Evolutionary conservation across 2,329 filamentous ascomycete species (phyloP), one percentile per base, ranked within the genome.

Genomic region (Paecilomyces fulvus): DNA sequence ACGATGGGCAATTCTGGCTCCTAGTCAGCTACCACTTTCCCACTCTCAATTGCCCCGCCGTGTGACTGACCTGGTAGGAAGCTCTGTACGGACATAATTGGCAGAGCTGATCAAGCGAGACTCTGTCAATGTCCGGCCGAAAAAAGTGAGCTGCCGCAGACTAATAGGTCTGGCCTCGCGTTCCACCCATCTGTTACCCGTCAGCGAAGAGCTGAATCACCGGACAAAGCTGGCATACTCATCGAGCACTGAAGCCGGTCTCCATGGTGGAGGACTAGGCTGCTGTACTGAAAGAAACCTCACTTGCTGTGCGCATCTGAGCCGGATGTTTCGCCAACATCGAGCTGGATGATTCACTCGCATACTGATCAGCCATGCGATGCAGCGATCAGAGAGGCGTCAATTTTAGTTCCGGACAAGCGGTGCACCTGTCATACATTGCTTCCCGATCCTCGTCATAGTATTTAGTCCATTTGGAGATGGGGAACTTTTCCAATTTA

Each of bases 21-120:
- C 30, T 33, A 21, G 49, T 55, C 21, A 57, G 52, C 46, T 21
- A 53, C n/a, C 25, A 23, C 25, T 5, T 30, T 61, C 28, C 58
- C 1, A 58, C 9, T 37, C 37, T 51, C 28, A 28, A 11, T n/a
- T 49, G 28, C 11, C 31, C 21, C 53, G 8, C 25, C 3, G 43
- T 49, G 31, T 11, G 50, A 66, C 75, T 59, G 72, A 88, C 86
- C 89, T 83, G 6, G 89, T 94, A 6, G 92, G 92, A 54, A 99
- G 83, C 77, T 99, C 94, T 4, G 91, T 91, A 57, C 94, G 88
- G 54, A 97, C 92, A 78, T 99, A 99, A 75, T 99, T 99, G 59
- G 94, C 94, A 49, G 92, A 96, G 75, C 89, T 92, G 64, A 99
- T 83, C 59, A 99, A 81, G 57, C 95, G 87, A 53, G 85, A 81